Percentiles rank a stretch among this genome's conserved stretches.
phyloP scores from a whole-genome alignment of 1,284 basidiomycete species.

The Rhodotorula sp. region DNA sequence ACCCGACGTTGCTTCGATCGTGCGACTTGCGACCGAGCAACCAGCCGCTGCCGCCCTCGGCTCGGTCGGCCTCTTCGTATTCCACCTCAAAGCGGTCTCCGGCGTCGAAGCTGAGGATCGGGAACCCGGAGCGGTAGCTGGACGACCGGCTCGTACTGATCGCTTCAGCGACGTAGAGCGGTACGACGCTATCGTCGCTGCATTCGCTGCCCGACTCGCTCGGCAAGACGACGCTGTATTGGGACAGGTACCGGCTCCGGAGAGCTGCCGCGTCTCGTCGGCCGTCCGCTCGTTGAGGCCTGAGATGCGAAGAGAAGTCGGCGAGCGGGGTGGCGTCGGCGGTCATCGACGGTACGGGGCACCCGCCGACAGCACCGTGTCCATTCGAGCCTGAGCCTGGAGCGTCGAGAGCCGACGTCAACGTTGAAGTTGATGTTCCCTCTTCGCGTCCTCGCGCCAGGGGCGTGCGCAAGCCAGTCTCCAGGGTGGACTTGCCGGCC shows the following conservation, averaged over 20 bases:
- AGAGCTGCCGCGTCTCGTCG: background rate
- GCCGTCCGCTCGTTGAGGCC: background rate
- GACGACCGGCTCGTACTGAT: conserved; percentile 19
- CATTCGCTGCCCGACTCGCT: conserved; percentile 1
- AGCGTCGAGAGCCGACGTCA: too few relatives aligned
- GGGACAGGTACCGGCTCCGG: conserved; percentile 14
- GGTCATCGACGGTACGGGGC: background rate
- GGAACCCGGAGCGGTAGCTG: conserved; percentile 28
- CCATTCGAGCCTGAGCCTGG: too few relatives aligned
- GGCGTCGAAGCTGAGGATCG: conserved; percentile 24
- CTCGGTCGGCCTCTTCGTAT: conserved; percentile 37
- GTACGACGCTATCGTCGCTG: conserved; percentile 15
- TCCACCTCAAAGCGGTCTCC: conserved; percentile 31
- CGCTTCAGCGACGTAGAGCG: conserved; percentile 38
- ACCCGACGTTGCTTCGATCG: conserved; percentile 24
- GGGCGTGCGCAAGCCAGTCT: background rate
- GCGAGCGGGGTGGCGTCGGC: background rate
- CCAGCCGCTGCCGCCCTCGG: conserved; percentile 38
- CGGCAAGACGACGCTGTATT: conserved; percentile 23
- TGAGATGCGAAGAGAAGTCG: background rate
- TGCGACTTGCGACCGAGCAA: conserved; percentile 25
- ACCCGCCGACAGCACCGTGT: background rate
- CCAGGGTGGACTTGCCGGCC: background rate
- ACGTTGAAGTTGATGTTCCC: too few relatives aligned
- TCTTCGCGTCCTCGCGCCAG: background rate